Evolutionary conservation across 2,329 filamentous ascomycete species (phyloP).

Genomic region (Hymenoscyphus fraxineus): DNA sequence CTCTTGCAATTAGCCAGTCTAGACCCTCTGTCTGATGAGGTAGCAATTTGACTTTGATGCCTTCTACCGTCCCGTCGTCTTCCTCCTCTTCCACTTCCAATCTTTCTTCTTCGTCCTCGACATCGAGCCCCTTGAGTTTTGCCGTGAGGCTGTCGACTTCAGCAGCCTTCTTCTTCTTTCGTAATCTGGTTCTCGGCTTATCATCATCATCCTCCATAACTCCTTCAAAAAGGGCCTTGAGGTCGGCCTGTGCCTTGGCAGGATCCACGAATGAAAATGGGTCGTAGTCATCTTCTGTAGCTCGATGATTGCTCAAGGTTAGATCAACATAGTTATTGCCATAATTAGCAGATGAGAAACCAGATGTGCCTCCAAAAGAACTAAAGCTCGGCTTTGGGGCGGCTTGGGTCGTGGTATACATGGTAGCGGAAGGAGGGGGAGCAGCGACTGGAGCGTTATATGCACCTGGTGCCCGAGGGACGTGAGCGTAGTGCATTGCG

Average conservation of each 20-base stretch:
- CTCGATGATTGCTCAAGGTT: conserved; percentile 26
- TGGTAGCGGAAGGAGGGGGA: conserved; percentile 19
- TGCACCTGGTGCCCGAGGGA: conserved; percentile 24
- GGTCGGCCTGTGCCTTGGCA: conserved; percentile 66
- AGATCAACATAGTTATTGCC: conserved; percentile 33
- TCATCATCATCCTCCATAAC: conserved; percentile 68
- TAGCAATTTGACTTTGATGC: conserved; percentile 80
- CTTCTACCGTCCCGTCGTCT: conserved; percentile 66
- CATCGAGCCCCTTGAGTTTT: conserved; percentile 41
- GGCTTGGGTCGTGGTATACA: conserved; percentile 32
- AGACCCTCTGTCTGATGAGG: conserved; percentile 94
- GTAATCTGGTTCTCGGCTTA: conserved; percentile 36
- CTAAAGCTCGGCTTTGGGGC: conserved; percentile 28
- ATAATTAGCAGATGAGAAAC: conserved; percentile 30
- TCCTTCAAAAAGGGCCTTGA: conserved; percentile 79
- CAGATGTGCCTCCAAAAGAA: conserved; percentile 30
- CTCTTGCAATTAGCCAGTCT: conserved; percentile 91
- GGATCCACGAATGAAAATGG: conserved; percentile 49
- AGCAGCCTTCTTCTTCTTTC: conserved; percentile 37
- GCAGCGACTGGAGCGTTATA: conserved; percentile 24
- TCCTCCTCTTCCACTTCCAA: conserved; percentile 45
- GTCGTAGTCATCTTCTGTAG: conserved; percentile 22
- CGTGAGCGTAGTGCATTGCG: conserved; percentile 24
- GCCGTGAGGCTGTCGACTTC: conserved; percentile 32
- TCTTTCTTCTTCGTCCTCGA: conserved; percentile 37